Base-by-base conservation (phyloP, 441 rosid species). In the Arabidopsis lyrata region DNA sequence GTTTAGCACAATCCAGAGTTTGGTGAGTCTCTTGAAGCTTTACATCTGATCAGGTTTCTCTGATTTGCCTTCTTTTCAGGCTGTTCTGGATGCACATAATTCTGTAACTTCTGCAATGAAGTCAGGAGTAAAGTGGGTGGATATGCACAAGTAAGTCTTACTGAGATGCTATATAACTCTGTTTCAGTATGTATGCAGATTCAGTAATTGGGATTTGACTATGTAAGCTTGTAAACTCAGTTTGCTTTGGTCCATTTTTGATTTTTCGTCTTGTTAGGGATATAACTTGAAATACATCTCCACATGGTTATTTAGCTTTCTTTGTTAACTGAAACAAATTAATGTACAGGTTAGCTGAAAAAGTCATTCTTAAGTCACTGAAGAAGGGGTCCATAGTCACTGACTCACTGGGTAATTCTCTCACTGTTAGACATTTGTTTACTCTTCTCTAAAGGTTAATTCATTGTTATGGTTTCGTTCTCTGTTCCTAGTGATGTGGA, bases 71-170 rank as follows among this genome's bases (percentile, higher is more conserved):
- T 39, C 57, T 75, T 54, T 70, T 20, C 83, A 92, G 99, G 97
- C 96, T 49, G 97, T 95, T 61, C 93, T 92, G 68, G 81, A 82
- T 65, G 97, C 97, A 66, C 99, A 95, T 77, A 74, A 95, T 83
- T 86, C 91, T 73, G 99, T 92, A 74, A 85, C 89, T 70, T 80
- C 87, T 63, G 80, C 87, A 6, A 90, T 90, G 97, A 89, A 88
- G 80, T 97, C 97, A 49, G 97, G 96, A 72, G 85, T 90, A 34
- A 85, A 82, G 87, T 95, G 97, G 97, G 86, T 92, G 34, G 90
- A 92, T 81, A 95, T 92, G 97, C 97, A 90, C 88, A 90, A 86
- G 99, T 94, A 86, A 87, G 97, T 34, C 10, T 42, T 15, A 61
- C 7, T 6, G 58, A 35, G 24, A 68, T 68, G 31, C 48, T 66